A percentile compares a stretch with the other conserved stretches of the same genome.
phyloP scores from a whole-genome alignment of 2,329 filamentous ascomycete genomes.

The Tolypocladium endophyticum region DNA sequence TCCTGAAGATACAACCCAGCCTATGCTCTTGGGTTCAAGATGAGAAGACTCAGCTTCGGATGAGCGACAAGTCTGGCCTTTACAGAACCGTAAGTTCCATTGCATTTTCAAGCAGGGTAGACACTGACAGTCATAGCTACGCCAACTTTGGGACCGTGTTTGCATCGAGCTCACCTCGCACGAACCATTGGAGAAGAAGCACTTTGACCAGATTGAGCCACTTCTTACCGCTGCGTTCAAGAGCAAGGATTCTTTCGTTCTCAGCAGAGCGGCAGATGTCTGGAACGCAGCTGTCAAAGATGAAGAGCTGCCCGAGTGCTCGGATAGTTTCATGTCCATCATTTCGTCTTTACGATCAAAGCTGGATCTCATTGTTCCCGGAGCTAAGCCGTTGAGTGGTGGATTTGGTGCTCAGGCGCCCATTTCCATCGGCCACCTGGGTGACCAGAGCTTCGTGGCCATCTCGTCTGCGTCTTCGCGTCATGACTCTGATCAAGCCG shows the following conservation, averaged over 20 bases:
- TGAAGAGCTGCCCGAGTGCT: constrained; percentile 50
- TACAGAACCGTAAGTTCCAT: constrained; percentile 32
- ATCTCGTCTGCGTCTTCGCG: constrained; percentile 19
- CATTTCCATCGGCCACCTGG: constrained; percentile 37
- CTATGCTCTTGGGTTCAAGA: constrained; percentile 57
- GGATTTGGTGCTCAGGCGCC: constrained; percentile 27
- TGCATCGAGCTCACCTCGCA: constrained; percentile 26
- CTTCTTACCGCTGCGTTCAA: constrained; percentile 45
- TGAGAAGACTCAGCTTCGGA: constrained; percentile 28
- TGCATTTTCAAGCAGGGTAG: neutral
- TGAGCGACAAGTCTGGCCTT: constrained; percentile 27
- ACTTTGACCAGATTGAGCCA: constrained; percentile 42
- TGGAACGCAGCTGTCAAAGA: constrained; percentile 66
- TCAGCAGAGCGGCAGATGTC: constrained; percentile 33
- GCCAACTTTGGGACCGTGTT: constrained; percentile 38
- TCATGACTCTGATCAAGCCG: constrained; percentile 9
- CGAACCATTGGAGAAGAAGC: constrained; percentile 25
- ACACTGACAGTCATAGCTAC: constrained; percentile 29
- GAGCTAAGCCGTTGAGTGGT: constrained; percentile 26
- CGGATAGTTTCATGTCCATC: constrained; percentile 49
- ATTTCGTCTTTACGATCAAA: constrained; percentile 50
- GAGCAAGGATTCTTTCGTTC: constrained; percentile 46
- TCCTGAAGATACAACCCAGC: constrained; percentile 52
- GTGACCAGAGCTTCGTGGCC: constrained; percentile 27
- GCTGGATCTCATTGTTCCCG: constrained; percentile 35